A percentile compares a stretch with the other conserved stretches of the same genome.
phyloP scores from a whole-genome alignment of 495 filamentous ascomycete genomes.

The Aspergillus sclerotioniger region DNA sequence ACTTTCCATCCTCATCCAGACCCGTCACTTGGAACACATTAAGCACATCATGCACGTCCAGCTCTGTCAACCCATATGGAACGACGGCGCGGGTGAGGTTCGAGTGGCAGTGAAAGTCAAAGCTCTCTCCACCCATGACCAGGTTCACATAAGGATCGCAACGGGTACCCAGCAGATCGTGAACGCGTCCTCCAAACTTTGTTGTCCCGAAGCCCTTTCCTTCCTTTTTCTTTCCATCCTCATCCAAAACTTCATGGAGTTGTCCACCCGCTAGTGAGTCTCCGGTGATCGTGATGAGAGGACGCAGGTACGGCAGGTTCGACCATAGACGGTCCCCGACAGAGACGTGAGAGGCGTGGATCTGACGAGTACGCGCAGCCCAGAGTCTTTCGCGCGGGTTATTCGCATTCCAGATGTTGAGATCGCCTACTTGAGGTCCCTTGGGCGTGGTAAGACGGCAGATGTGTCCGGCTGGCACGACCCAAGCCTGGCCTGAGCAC shows the following conservation, averaged over 20 bases:
- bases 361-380: conserved; percentile 74
- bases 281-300: conserved; percentile 66
- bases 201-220: conserved; percentile 39
- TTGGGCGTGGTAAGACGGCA: conserved; percentile 69
- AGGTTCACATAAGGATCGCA: conserved; percentile 76
- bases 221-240: conserved; percentile 35
- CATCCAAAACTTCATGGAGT: conserved; percentile 44
- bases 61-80: conserved; percentile 64
- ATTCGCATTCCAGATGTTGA: conserved; percentile 75
- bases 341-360: conserved; percentile 70
- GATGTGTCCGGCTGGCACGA: conserved; percentile 59
- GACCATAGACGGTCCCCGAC: conserved; percentile 73
- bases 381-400: conserved; percentile 79
- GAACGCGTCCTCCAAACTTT: conserved; percentile 54
- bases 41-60: conserved; percentile 76
- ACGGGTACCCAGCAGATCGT: conserved; percentile 74
- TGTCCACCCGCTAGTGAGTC: conserved; percentile 63
- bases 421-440: conserved; percentile 76
- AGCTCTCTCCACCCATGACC: conserved; percentile 64
- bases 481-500: conserved; percentile 63
- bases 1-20: conserved; percentile 65
- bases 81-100: conserved; percentile 72
- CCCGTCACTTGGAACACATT: conserved; percentile 83
- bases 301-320: conserved; percentile 71
- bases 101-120: conserved; percentile 79